A percentile compares a stretch with the other conserved stretches of the same genome.
Conservation (phyloP, 441 rosid species). For the Melastoma candidum region DNA sequence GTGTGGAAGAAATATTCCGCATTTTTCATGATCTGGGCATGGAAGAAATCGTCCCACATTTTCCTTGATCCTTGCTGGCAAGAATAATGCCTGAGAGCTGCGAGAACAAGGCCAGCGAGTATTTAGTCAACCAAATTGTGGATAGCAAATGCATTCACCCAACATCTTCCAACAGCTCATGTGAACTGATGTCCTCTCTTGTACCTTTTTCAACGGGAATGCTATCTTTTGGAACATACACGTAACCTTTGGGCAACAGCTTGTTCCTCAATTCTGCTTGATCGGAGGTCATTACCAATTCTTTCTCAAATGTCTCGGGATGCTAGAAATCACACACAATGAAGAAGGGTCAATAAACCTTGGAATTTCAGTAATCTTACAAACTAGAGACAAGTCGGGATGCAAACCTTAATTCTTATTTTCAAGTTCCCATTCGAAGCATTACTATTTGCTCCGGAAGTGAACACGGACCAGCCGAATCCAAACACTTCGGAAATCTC, state of each 20-base stretch:
- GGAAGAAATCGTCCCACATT: too few relatives aligned
- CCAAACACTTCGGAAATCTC: too few relatives aligned
- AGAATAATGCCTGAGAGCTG: too few relatives aligned
- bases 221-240: slow-evolving; percentile 78
- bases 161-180: slow-evolving; percentile 41
- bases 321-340: slow-evolving; percentile 31
- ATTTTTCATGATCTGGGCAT: too few relatives aligned
- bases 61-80: too few relatives aligned
- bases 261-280: slow-evolving; percentile 93
- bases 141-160: slow-evolving; percentile 22
- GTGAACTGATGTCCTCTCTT: slow-evolving; percentile 33
- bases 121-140: too few relatives aligned
- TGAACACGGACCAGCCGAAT: too few relatives aligned
- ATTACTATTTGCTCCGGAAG: slow-evolving; percentile 13
- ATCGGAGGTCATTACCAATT: slow-evolving; percentile 96
- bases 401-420: slow-evolving; percentile 34
- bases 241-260: slow-evolving; percentile 88
- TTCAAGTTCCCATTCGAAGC: slow-evolving; percentile 53
- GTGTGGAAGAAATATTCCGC: too few relatives aligned
- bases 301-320: slow-evolving; percentile 76
- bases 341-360: slow-evolving; percentile 2
- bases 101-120: too few relatives aligned
- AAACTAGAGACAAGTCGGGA: too few relatives aligned
- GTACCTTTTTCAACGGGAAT: slow-evolving; percentile 70
- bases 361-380: not conserved